phyloP scores from a whole-genome alignment of 2,329 filamentous ascomycete genomes.

The Dactylellina drechsleri region DNA sequence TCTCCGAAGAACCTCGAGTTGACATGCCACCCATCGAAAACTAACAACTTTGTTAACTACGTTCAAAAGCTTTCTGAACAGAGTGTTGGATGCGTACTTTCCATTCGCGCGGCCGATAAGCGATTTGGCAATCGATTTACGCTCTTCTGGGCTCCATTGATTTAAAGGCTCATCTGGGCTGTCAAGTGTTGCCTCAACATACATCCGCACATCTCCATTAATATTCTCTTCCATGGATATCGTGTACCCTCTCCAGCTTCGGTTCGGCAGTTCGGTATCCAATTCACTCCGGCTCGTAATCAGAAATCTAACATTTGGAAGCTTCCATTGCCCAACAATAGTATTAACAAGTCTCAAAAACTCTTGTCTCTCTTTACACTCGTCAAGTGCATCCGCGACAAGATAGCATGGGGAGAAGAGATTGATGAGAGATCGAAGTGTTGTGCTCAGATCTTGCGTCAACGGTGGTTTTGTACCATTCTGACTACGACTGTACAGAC shows the following conservation, averaged over 20 bases:
- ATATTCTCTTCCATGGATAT: slow-evolving; percentile 23
- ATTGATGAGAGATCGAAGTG: slow-evolving; percentile 10
- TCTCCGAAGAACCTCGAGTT: slow-evolving; percentile 3
- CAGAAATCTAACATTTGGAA: slow-evolving; percentile 4
- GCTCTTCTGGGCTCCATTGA: slow-evolving; percentile 10
- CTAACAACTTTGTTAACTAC: not conserved
- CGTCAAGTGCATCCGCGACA: slow-evolving; percentile 19
- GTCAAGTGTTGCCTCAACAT: not conserved
- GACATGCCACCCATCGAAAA: slow-evolving; percentile 21
- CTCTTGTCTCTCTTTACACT: slow-evolving; percentile 11
- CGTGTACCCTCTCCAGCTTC: slow-evolving; percentile 20
- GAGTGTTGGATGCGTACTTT: not conserved
- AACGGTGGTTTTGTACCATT: slow-evolving; percentile 17
- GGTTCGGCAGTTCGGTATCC: slow-evolving; percentile 12
- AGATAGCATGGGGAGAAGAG: slow-evolving; percentile 15
- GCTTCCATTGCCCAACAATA: slow-evolving; percentile 14
- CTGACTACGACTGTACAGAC: slow-evolving; percentile 11
- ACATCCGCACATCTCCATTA: slow-evolving; percentile 3
- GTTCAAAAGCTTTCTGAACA: not conserved
- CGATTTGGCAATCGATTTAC: slow-evolving; percentile 7
- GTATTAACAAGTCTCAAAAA: slow-evolving; percentile 15
- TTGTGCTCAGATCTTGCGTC: slow-evolving; percentile 10
- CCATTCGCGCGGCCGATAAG: slow-evolving; percentile 8
- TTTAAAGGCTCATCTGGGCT: not conserved
- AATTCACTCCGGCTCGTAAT: slow-evolving; percentile 21